phyloP scores from a whole-genome alignment of 2,329 filamentous ascomycete species.

The Stylonectria norvegica region DNA sequence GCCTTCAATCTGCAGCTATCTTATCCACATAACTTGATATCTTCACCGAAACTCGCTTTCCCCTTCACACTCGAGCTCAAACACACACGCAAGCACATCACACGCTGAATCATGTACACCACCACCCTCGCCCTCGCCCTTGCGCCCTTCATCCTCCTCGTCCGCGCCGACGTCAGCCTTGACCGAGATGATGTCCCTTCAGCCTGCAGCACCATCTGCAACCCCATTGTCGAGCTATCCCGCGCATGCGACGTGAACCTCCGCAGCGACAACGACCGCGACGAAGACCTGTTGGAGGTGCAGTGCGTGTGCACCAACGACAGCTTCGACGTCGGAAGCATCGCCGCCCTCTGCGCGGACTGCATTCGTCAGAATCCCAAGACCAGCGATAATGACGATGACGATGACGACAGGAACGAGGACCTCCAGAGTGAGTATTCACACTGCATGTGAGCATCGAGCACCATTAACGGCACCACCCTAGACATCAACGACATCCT shows the following conservation, averaged over 20 bases:
- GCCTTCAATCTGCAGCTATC: too few species aligned
- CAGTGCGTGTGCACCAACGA: constrained; percentile 42
- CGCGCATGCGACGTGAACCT: constrained; percentile 35
- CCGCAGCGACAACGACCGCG: constrained; percentile 27
- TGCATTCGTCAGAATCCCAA: constrained; percentile 35
- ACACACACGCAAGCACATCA: constrained; percentile 6
- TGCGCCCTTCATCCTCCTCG: constrained; percentile 28
- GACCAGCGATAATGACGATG: constrained; percentile 10
- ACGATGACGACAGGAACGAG: constrained; percentile 19
- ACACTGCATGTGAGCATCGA: not conserved
- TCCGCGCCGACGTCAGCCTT: constrained; percentile 32
- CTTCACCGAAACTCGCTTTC: not conserved
- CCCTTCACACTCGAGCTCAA: not conserved
- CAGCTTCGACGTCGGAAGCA: constrained; percentile 36
- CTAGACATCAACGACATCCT: constrained; percentile 36
- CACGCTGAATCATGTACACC: constrained; percentile 33
- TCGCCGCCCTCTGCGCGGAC: constrained; percentile 36
- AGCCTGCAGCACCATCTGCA: constrained; percentile 36
- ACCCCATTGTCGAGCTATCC: constrained; percentile 34
- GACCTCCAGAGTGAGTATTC: constrained; percentile 20
- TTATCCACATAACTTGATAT: too few species aligned
- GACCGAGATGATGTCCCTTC: constrained; percentile 34
- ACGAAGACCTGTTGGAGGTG: constrained; percentile 35
- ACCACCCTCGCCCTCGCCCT: constrained; percentile 28
- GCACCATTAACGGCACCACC: not conserved